phyloP scores from a whole-genome alignment of 192 early-diverging fungal species.

The Backusella liffmaniae region DNA sequence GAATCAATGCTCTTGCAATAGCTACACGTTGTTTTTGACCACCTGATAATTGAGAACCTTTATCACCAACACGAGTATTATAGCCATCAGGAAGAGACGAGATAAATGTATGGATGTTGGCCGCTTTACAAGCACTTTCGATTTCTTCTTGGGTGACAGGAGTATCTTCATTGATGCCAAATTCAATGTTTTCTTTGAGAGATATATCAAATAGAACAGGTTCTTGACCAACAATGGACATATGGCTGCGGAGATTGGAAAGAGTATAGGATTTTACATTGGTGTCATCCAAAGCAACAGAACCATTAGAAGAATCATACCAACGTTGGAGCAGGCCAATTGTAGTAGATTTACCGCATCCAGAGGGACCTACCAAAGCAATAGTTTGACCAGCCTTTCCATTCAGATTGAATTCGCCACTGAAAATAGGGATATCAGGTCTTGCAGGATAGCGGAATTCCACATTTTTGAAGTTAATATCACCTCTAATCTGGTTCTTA shows the following conservation, averaged over 20 bases:
- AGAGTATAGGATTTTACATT: constrained; percentile 65
- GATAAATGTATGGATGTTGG: constrained; percentile 68
- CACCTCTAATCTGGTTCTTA: constrained; percentile 26
- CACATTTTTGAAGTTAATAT: constrained; percentile 40
- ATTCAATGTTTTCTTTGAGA: constrained; percentile 88
- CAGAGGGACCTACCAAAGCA: constrained; percentile 84
- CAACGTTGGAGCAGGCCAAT: constrained; percentile 70
- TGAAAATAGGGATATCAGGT: constrained; percentile 48
- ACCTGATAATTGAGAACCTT: constrained; percentile 59
- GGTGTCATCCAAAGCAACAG: constrained; percentile 56
- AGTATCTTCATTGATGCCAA: constrained; percentile 49
- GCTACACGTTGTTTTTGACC: constrained; percentile 84
- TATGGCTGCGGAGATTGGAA: constrained; percentile 60
- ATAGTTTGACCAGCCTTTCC: constrained; percentile 70
- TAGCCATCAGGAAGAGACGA: constrained; percentile 56
- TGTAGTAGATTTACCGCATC: constrained; percentile 81
- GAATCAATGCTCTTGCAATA: constrained; percentile 86
- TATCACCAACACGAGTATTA: constrained; percentile 67
- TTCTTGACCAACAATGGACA: constrained; percentile 93
- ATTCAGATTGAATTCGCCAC: constrained; percentile 40
- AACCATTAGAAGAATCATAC: constrained; percentile 71
- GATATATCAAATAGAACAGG: constrained; percentile 88
- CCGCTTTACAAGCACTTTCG: constrained; percentile 47
- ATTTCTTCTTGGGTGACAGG: constrained; percentile 54
- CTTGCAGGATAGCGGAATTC: constrained; percentile 72